Base-by-base conservation (phyloP, 306 rosid species). In the Notholithocarpus densiflorus region DNA sequence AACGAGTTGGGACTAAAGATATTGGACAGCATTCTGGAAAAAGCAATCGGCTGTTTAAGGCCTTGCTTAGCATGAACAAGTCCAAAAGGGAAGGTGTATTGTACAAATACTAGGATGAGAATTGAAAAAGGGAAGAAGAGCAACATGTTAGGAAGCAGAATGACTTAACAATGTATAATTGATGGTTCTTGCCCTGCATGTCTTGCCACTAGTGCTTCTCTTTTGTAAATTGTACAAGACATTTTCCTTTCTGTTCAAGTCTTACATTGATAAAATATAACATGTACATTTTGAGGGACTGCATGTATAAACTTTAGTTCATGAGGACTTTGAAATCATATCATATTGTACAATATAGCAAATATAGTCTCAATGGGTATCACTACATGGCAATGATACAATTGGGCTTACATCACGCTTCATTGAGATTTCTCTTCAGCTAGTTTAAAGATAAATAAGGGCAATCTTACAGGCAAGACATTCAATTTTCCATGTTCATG, bases 51-150 rank as follows among this genome's bases (percentile, higher is more conserved):
- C 56, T 85, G 20, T 75, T 74, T 17, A 85, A 75, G 78, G 85
- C 88, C 1, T 76, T 82, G 71, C 55, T 82, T 45, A 82, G 79
- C 74, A 64, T 82, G 81, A 68, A 80, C 48, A 85, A 82, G 55
- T 19, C 74, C 31, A 77, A 64, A 37, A 84, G 56, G 53, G 82
- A 80, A 7, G 56, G 79, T 21, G 55, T n/a, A 11, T 51, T 51
- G 21, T 52, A 52, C 74, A 80, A 84, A 23, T 73, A 77, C 54
- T 73, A 68, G 53, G 75, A 84, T 59, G 78, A 71, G 43, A 79
- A 72, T 27, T 76, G 73, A 71, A 6, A 72, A 14, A 2, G 23
- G 23, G 56, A 21, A 20, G 37, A 69, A 56, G 55, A 72, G 37
- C 31, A 65, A 24, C 52, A 8, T 21, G 45, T 3, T 59, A 52